Evolutionary conservation across 2,329 filamentous ascomycete genomes (phyloP).

Genomic region (Xylaria sp.): DNA sequence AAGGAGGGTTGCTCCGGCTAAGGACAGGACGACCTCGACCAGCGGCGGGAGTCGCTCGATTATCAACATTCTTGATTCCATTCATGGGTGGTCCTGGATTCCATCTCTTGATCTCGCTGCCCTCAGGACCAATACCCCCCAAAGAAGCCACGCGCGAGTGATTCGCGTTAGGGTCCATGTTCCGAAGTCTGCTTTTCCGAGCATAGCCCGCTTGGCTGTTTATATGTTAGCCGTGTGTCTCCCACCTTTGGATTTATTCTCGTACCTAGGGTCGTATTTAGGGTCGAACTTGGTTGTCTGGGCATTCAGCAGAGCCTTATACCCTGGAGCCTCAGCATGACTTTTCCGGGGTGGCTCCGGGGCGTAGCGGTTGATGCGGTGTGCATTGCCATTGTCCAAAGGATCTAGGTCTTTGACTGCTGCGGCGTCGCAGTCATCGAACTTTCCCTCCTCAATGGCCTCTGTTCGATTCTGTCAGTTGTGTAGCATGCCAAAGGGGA

Average conservation of each 20-base stretch:
- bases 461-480: constrained; percentile 33
- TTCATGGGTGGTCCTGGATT: neutral
- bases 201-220: constrained; percentile 20
- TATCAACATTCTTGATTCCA: neutral
- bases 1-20: neutral
- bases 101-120: constrained; percentile 33
- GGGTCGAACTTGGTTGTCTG: neutral
- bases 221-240: constrained; percentile 15
- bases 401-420: constrained; percentile 37
- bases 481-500: neutral
- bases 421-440: constrained; percentile 41
- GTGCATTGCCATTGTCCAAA: constrained; percentile 42
- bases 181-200: neutral
- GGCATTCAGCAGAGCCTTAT: neutral
- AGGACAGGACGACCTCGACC: neutral
- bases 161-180: neutral
- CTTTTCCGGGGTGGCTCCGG: neutral
- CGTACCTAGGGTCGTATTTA: constrained; percentile 29
- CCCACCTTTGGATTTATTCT: neutral
- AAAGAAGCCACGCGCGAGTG: constrained; percentile 25
- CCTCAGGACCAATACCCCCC: constrained; percentile 40
- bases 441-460: constrained; percentile 34
- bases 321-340: constrained; percentile 8
- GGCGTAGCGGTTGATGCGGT: constrained; percentile 31
- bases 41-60: neutral